Conservation (phyloP, 164 flowering plant genomes). For the Saururus chinensis region DNA sequence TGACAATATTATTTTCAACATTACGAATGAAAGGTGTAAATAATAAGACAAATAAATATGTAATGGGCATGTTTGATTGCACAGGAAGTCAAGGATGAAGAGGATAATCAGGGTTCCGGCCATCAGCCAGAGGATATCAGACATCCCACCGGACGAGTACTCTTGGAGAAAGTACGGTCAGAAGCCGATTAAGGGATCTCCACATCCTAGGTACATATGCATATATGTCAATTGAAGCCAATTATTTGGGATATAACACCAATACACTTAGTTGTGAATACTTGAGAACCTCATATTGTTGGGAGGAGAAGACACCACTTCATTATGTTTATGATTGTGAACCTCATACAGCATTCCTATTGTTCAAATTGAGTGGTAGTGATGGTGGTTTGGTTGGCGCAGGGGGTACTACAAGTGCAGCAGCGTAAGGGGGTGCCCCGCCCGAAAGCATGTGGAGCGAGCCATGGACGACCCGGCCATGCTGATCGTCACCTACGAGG, state of each 20-base stretch:
- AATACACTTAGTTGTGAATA: no score
- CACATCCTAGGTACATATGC: conserved; percentile 48
- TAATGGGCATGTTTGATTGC: no score
- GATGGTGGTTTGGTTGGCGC: no score
- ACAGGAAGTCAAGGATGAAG: conserved; percentile 59
- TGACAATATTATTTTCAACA: no score
- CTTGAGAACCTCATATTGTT: no score
- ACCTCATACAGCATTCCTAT: no score
- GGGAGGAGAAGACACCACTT: no score
- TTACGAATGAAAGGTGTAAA: no score
- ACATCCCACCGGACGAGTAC: conserved; percentile 77
- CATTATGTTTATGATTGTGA: no score
- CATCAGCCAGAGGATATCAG: conserved; percentile 61
- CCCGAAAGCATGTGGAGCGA: conserved; percentile 80
- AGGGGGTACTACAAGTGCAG: conserved; percentile 45
- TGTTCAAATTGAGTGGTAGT: no score
- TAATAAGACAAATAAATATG: no score
- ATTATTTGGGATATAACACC: neutral
- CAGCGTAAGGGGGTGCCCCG: conserved; percentile 67
- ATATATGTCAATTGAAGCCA: neutral
- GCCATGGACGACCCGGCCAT: conserved; percentile 57
- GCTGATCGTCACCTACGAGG: conserved; percentile 80
- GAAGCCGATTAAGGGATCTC: conserved; percentile 84
- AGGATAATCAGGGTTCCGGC: conserved; percentile 56
- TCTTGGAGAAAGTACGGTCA: conserved; percentile 91